Percentiles rank a stretch among this genome's conserved stretches.
Conservation (phyloP, 306 rosid genomes). For the peach (Prunus persica) region Prunus_persica_NCBIv2 NC_034010.1:29889001-29889500, state of each 20-base stretch:
- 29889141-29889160: background rate
- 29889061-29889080: background rate
- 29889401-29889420: conserved; percentile 20
- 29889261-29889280: conserved; percentile 26
- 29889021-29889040: background rate
- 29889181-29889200: background rate
- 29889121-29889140: conserved; percentile 11
- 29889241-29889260: conserved; percentile 1
- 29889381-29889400: conserved; percentile 1
- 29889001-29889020: background rate
- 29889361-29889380: conserved; percentile 5
- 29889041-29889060: background rate
- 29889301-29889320: conserved; percentile 27
- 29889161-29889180: background rate
- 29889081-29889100: background rate
- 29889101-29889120: conserved; percentile 1
- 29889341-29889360: conserved; percentile 11
- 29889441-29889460: conserved; percentile 10
- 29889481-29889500: conserved; percentile 44
- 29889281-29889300: conserved; percentile 12
- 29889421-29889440: background rate
- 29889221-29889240: background rate
- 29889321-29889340: conserved; percentile 20
- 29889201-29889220: background rate
- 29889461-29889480: conserved; percentile 48